These are phyloP conservation scores for Herpetomonas samuelpessoai DNA, from an alignment of 208 protist species.

Conservation along the genomic window DNA sequence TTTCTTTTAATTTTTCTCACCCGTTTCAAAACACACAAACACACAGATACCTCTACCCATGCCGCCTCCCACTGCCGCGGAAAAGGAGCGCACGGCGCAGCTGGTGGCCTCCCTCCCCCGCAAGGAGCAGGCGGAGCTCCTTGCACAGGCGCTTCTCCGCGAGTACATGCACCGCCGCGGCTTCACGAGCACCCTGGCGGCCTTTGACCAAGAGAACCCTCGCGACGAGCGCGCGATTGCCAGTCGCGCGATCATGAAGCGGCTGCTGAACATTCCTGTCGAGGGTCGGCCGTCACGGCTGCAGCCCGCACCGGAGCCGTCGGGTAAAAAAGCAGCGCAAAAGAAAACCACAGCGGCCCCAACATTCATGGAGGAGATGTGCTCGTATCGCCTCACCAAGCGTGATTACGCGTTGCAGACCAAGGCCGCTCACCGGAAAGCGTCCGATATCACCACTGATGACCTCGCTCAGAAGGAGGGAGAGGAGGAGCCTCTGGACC, in stretches of 20 bases:
- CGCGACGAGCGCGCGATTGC: slow-evolving; percentile 64
- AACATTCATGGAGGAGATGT: slow-evolving; percentile 82
- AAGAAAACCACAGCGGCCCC: slow-evolving; percentile 15
- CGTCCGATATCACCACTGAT: background rate
- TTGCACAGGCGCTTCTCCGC: slow-evolving; percentile 79
- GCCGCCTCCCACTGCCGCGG: slow-evolving; percentile 7
- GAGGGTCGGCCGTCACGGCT: slow-evolving; percentile 49
- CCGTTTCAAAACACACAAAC: background rate
- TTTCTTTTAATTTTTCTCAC: too few relatives aligned
- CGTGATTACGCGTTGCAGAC: slow-evolving; percentile 21
- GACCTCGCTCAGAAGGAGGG: slow-evolving; percentile 1
- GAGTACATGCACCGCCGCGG: slow-evolving; percentile 86
- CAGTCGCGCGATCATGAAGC: slow-evolving; percentile 68
- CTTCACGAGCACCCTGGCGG: slow-evolving; percentile 53
- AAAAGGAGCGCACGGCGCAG: slow-evolving; percentile 12
- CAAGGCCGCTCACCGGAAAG: background rate
- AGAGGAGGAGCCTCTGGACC: slow-evolving; percentile 26
- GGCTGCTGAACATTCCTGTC: slow-evolving; percentile 72
- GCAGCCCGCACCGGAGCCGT: background rate
- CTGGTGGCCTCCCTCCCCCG: slow-evolving; percentile 29
- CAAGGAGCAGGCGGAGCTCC: slow-evolving; percentile 59
- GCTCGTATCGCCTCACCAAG: slow-evolving; percentile 71
- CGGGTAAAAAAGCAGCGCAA: slow-evolving; percentile 6
- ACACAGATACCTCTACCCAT: background rate
- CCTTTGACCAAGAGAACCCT: slow-evolving; percentile 75